phyloP scores from a whole-genome alignment of 306 rosid species.

The Fagus crenata region DNA sequence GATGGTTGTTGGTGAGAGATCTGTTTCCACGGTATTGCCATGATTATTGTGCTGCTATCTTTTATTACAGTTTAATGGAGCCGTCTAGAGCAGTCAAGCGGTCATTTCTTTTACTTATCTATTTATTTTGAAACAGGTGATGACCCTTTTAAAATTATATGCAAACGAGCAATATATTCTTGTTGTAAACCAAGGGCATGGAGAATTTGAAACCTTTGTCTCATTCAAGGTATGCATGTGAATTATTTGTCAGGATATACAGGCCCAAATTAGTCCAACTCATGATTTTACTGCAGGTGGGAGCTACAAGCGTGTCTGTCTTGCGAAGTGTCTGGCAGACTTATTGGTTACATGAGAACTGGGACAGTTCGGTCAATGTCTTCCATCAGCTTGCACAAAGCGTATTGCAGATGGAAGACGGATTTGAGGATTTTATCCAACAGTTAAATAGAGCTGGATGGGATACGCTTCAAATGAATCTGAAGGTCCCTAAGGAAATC shows the following conservation, averaged over 20 bases:
- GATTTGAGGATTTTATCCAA: conserved; percentile 69
- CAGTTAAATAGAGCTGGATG: conserved; percentile 61
- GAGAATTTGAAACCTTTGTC: conserved; percentile 56
- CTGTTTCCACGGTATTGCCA: conserved; percentile 56
- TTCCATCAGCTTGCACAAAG: conserved; percentile 60
- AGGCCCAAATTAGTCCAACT: not conserved
- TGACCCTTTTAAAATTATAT: conserved; percentile 58
- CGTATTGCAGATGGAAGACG: conserved; percentile 60
- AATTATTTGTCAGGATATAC: conserved; percentile 8
- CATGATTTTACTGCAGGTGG: conserved; percentile 52
- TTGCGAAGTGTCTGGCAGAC: conserved; percentile 86
- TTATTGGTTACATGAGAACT: conserved; percentile 72
- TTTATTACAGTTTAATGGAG: not conserved
- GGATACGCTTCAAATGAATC: conserved; percentile 59
- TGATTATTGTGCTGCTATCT: conserved; percentile 7
- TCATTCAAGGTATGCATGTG: conserved; percentile 70
- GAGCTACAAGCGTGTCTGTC: conserved; percentile 70
- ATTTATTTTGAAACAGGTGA: conserved; percentile 48
- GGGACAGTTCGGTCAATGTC: conserved; percentile 41
- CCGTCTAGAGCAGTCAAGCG: not conserved
- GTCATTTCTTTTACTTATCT: conserved; percentile 7
- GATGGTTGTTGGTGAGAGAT: conserved; percentile 54
- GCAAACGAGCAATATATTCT: conserved; percentile 75
- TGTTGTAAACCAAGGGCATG: conserved; percentile 42
- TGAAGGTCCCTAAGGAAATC: conserved; percentile 69